Evolutionary conservation across 805 yeast species (phyloP).

Genomic region (Teunomyces stri): DNA sequence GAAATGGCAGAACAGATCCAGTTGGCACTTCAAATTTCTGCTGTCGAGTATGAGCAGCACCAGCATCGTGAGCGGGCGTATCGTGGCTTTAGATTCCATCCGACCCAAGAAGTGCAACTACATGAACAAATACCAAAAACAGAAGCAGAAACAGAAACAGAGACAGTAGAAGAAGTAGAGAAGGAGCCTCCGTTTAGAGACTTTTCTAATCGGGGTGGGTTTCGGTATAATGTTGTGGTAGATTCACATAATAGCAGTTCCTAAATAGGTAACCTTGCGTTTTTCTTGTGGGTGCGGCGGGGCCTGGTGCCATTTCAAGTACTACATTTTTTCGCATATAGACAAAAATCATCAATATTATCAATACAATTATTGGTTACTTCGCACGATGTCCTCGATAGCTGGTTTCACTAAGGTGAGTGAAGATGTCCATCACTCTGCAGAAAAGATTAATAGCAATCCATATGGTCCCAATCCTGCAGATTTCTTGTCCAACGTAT

Average conservation of each 20-base stretch:
- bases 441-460: slow-evolving; percentile 37
- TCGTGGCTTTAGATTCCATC: slow-evolving; percentile 5
- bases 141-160: neutral
- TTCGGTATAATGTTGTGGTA: neutral
- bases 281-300: neutral
- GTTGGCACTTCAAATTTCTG: slow-evolving; percentile 1
- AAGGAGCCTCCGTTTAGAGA: neutral
- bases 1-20: slow-evolving; percentile 2
- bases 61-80: slow-evolving; percentile 1
- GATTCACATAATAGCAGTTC: neutral
- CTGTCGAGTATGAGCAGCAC: slow-evolving; percentile 1
- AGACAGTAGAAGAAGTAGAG: neutral
- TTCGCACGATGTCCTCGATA: slow-evolving; percentile 22
- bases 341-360: neutral
- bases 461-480: slow-evolving; percentile 97
- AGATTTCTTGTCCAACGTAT: slow-evolving; percentile 86
- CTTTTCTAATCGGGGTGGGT: neutral
- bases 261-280: neutral
- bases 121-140: neutral
- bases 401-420: slow-evolving; percentile 36
- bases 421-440: slow-evolving; percentile 31
- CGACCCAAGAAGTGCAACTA: neutral
- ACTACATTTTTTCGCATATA: neutral
- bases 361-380: neutral
- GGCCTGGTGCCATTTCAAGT: neutral